Percentiles rank a stretch among this genome's conserved stretches.
These are phyloP conservation scores for Colletotrichum euphorbiae DNA, from an alignment of 2,329 filamentous ascomycete genomes.

Conservation along the genomic window DNA sequence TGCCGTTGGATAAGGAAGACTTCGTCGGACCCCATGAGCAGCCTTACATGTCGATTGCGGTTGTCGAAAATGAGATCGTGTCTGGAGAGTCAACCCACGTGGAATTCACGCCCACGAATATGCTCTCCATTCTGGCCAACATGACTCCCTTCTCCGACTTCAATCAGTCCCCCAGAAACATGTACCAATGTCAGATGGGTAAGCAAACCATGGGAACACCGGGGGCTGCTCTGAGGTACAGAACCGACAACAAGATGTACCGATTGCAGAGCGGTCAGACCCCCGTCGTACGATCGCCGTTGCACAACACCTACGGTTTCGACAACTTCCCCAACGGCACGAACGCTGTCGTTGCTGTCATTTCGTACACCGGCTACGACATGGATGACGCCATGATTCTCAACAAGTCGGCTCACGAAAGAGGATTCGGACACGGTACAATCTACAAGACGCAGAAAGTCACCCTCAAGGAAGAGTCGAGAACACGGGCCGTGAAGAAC, in stretches of 20 bases:
- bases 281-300: slow-evolving; percentile 88
- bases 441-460: slow-evolving; percentile 98
- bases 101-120: slow-evolving; percentile 94
- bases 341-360: slow-evolving; percentile 96
- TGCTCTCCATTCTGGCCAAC: slow-evolving; percentile 96
- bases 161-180: slow-evolving; percentile 98
- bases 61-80: slow-evolving; percentile 85
- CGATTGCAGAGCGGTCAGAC: slow-evolving; percentile 95
- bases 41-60: slow-evolving; percentile 97
- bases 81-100: slow-evolving; percentile 94
- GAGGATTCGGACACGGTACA: slow-evolving; percentile 94
- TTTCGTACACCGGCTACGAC: slow-evolving; percentile 98
- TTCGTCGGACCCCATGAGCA: slow-evolving; percentile 95
- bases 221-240: slow-evolving; percentile 83
- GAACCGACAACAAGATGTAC: slow-evolving; percentile 98
- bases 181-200: slow-evolving; percentile 99
- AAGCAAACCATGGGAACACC: slow-evolving; percentile 99
- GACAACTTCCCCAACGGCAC: slow-evolving; percentile 98
- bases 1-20: slow-evolving; percentile 87
- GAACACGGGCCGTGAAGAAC: slow-evolving; percentile 73
- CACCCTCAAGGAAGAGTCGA: slow-evolving; percentile 82
- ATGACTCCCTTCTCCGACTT: slow-evolving; percentile 99
- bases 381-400: slow-evolving; percentile 99
- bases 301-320: slow-evolving; percentile 95
- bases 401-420: slow-evolving; percentile 96